These are phyloP conservation scores for Tricholoma terreum DNA, from an alignment of 768 basidiomycete species.

Conservation along the genomic window DNA sequence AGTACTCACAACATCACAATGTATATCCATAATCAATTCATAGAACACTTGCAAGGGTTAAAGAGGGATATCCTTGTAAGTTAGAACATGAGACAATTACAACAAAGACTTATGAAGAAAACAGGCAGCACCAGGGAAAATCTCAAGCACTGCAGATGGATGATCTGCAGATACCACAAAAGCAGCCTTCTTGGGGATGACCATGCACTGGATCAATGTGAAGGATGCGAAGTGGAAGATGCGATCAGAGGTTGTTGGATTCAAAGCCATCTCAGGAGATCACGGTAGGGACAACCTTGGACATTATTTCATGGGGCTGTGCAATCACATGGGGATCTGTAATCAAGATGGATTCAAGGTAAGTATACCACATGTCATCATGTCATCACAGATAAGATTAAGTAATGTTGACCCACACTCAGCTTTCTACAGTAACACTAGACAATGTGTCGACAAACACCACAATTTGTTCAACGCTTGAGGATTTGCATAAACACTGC, in stretches of 20 bases:
- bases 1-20: background rate
- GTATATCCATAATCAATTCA: background rate
- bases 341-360: too few relatives aligned
- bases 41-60: background rate
- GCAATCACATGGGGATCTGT: too few relatives aligned
- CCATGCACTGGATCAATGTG: too few relatives aligned
- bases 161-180: background rate
- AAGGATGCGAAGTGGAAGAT: too few relatives aligned
- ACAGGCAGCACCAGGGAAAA: background rate
- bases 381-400: background rate
- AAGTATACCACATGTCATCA: too few relatives aligned
- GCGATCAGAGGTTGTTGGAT: background rate
- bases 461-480: background rate
- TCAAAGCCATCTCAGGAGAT: background rate
- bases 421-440: background rate
- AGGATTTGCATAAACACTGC: background rate
- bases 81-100: background rate
- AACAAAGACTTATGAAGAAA: background rate
- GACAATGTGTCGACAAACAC: background rate
- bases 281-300: background rate
- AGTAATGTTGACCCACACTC: background rate
- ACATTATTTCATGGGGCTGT: too few relatives aligned
- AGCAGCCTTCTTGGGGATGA: too few relatives aligned
- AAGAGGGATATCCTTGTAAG: slow-evolving; percentile 5
- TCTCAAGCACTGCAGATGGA: background rate